Conservation (phyloP, 2,329 filamentous ascomycete species). For the Trichoderma oligosporum region DNA sequence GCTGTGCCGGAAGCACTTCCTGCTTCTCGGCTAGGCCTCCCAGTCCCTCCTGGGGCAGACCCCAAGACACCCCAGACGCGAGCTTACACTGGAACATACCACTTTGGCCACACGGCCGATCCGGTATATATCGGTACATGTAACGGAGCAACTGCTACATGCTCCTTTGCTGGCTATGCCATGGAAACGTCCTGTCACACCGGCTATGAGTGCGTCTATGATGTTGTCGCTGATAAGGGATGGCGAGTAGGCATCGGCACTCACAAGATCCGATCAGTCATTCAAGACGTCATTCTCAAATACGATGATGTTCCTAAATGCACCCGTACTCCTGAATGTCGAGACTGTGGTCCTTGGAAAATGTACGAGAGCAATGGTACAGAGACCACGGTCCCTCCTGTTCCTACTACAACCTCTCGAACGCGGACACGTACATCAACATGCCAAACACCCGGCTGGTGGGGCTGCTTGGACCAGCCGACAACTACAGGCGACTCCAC, state of each 20-base stretch:
- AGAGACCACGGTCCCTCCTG: constrained; percentile 64
- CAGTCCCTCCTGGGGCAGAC: constrained; percentile 74
- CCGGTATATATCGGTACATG: constrained; percentile 92
- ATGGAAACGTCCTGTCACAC: constrained; percentile 92
- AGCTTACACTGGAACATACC: constrained; percentile 71
- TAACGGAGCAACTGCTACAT: constrained; percentile 83
- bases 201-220: constrained; percentile 82
- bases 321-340: constrained; percentile 70
- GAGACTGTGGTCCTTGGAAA: constrained; percentile 91
- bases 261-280: constrained; percentile 85
- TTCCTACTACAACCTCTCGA: constrained; percentile 54
- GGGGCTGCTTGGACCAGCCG: constrained; percentile 69
- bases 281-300: constrained; percentile 77
- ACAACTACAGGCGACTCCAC: constrained; percentile 43
- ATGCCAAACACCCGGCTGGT: constrained; percentile 91
- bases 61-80: constrained; percentile 67
- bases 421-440: constrained; percentile 79
- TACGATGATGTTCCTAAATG: constrained; percentile 81
- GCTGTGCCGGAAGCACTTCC: constrained; percentile 88
- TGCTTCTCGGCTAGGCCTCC: constrained; percentile 78
- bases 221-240: constrained; percentile 85
- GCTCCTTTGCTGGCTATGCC: constrained; percentile 88
- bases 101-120: constrained; percentile 94
- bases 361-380: constrained; percentile 91
- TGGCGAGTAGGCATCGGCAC: constrained; percentile 90